Conservation (phyloP, 1,284 basidiomycete genomes). For the Bondarzewia mesenterica region DNA sequence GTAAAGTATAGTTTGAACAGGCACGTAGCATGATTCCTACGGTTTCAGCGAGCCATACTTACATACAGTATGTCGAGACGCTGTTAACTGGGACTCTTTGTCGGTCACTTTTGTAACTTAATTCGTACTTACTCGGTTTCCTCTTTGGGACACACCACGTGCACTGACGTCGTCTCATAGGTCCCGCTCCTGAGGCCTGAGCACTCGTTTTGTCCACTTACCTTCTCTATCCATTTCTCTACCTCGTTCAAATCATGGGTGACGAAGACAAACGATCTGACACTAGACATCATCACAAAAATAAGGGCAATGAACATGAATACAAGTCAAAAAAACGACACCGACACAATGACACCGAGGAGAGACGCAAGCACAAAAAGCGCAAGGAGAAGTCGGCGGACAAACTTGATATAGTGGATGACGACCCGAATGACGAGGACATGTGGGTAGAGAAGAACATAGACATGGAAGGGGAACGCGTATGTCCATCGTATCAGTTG, state of each 20-base stretch:
- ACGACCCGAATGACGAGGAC: slow-evolving; percentile 58
- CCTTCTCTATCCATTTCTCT: background rate
- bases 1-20: no score
- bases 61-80: no score
- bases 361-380: slow-evolving; percentile 26
- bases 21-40: no score
- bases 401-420: slow-evolving; percentile 49
- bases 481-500: slow-evolving; percentile 26
- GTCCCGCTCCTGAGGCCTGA: no score
- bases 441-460: slow-evolving; percentile 88
- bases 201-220: no score
- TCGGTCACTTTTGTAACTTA: no score
- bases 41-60: no score
- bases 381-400: slow-evolving; percentile 22
- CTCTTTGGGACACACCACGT: no score
- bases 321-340: slow-evolving; percentile 42
- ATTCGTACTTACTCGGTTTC: no score
- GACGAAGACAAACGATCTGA: slow-evolving; percentile 22
- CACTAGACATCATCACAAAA: slow-evolving; percentile 25
- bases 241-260: background rate
- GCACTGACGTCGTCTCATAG: no score
- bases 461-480: slow-evolving; percentile 66
- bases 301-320: slow-evolving; percentile 28
- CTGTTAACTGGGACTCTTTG: no score
- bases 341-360: slow-evolving; percentile 34